Conservation (phyloP, 1,284 basidiomycete genomes). For the Sporisorium exsertum region DNA sequence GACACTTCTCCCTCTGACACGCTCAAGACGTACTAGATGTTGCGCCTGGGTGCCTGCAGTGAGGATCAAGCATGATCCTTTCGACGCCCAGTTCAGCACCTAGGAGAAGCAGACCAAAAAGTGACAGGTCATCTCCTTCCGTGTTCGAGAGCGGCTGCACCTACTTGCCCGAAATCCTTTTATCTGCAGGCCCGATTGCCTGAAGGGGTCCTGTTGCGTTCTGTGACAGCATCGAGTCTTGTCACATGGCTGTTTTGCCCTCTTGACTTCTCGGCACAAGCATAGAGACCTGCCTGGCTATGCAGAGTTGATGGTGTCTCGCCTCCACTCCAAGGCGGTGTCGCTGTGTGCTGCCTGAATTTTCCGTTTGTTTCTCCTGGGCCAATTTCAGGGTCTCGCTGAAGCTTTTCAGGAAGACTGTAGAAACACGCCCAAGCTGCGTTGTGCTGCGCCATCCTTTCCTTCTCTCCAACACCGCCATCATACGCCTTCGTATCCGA, state of each 20-base stretch:
- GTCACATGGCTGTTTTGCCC: not conserved
- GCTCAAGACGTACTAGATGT: not conserved
- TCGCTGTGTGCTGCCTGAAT: slow-evolving; percentile 3
- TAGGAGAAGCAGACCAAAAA: not conserved
- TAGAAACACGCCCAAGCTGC: slow-evolving; percentile 25
- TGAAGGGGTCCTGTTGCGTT: not conserved
- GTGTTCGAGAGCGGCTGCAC: not conserved
- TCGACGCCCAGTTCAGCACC: not conserved
- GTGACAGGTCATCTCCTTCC: slow-evolving; percentile 14
- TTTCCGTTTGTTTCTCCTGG: not conserved
- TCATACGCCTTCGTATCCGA: not conserved
- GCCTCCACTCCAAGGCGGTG: not conserved
- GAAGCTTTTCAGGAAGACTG: slow-evolving; percentile 13
- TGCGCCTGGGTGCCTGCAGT: not conserved
- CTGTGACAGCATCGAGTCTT: too few relatives aligned
- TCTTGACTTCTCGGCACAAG: not conserved
- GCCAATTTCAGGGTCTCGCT: slow-evolving; percentile 9
- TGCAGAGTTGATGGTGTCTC: not conserved
- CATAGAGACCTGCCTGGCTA: not conserved
- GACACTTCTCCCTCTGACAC: not conserved
- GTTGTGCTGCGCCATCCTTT: not conserved
- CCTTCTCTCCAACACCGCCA: not conserved
- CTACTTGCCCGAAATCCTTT: not conserved
- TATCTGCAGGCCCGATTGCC: not conserved
- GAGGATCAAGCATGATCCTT: not conserved